Conservation (phyloP, 306 rosid genomes). For the Vigna hirtella region DNA sequence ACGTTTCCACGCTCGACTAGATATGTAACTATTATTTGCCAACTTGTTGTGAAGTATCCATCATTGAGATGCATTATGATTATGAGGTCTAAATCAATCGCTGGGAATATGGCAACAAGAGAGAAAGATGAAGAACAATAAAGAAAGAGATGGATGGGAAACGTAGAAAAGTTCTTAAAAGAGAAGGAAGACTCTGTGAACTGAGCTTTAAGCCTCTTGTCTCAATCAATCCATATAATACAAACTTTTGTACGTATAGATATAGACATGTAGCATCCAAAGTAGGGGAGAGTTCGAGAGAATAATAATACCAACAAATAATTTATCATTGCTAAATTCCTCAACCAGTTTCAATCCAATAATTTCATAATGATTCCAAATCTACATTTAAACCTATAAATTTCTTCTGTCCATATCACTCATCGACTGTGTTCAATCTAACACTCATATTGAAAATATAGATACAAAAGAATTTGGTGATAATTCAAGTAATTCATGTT, state of each 20-base stretch:
- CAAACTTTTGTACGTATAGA: not conserved
- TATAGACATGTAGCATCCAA: constrained; percentile 11
- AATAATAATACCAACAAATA: not conserved
- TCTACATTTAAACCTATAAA: not conserved
- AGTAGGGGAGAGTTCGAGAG: not conserved
- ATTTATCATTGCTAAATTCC: not conserved
- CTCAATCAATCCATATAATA: not conserved
- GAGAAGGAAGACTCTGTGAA: not conserved
- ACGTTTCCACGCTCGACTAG: not conserved
- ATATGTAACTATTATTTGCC: not conserved
- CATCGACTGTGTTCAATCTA: not conserved
- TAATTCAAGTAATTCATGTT: no score
- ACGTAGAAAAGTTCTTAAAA: constrained; percentile 11
- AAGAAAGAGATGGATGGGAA: constrained; percentile 21
- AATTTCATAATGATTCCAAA: not conserved
- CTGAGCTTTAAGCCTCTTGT: not conserved
- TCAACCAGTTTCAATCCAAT: not conserved
- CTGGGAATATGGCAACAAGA: constrained; percentile 21
- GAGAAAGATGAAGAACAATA: not conserved
- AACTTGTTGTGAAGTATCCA: not conserved
- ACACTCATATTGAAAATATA: not conserved
- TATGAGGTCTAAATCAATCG: not conserved
- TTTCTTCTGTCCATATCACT: not conserved
- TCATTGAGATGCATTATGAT: not conserved
- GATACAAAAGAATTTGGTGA: not conserved